Conservation (phyloP, 768 basidiomycete genomes). For the Macrolepiota fuliginosa region DNA sequence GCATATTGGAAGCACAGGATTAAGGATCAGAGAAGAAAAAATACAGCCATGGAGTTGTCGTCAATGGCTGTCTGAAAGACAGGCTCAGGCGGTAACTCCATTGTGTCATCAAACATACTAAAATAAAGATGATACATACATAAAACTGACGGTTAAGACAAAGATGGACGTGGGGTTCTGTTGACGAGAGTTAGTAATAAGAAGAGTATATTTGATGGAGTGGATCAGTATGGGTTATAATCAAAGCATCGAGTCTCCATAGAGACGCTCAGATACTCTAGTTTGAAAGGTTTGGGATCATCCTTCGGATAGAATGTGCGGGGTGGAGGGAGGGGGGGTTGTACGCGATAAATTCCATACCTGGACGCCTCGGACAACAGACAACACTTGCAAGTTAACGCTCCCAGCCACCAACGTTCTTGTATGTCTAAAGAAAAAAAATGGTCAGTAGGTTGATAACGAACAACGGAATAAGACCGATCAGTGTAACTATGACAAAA, state of each 20-base stretch:
- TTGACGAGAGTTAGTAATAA: slow-evolving; percentile 8
- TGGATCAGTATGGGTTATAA: slow-evolving; percentile 58
- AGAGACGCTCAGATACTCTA: slow-evolving; percentile 86
- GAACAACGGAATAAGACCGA: slow-evolving; percentile 38
- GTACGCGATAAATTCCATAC: neutral
- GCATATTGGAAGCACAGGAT: neutral
- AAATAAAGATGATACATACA: slow-evolving; percentile 32
- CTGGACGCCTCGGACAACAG: neutral
- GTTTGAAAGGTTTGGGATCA: slow-evolving; percentile 77
- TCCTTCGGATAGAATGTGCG: slow-evolving; percentile 28
- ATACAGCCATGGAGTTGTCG: slow-evolving; percentile 84
- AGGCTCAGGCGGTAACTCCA: slow-evolving; percentile 87
- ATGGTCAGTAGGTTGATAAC: slow-evolving; percentile 13
- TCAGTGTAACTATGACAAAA: slow-evolving; percentile 95
- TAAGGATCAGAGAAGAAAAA: slow-evolving; percentile 56
- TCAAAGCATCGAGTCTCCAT: slow-evolving; percentile 64
- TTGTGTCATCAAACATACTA: slow-evolving; percentile 53
- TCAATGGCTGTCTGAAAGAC: slow-evolving; percentile 46
- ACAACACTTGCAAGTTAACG: neutral
- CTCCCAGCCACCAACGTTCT: neutral
- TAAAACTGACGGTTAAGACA: slow-evolving; percentile 3
- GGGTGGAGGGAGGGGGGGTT: neutral
- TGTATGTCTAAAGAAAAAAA: neutral
- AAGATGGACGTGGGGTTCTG: slow-evolving; percentile 7
- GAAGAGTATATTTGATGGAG: neutral